These are phyloP conservation scores for Cyberlindnera amylophila DNA, from an alignment of 805 yeast species.

Conservation along the genomic window DNA sequence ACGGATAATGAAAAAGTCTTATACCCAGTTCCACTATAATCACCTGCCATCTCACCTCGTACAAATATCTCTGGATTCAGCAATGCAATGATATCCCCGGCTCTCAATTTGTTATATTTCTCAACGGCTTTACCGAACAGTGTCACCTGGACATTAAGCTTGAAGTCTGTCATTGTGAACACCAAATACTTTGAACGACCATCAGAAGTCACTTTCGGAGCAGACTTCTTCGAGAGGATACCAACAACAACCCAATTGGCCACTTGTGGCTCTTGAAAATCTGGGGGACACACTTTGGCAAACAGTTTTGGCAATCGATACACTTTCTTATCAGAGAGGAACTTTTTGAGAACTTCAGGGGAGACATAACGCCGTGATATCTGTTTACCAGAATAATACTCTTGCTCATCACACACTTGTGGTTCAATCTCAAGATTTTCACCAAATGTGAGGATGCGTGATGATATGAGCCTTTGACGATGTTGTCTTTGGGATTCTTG, in stretches of 20 bases:
- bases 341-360: slow-evolving; percentile 29
- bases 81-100: slow-evolving; percentile 72
- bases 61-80: slow-evolving; percentile 65
- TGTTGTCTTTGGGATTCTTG: slow-evolving; percentile 21
- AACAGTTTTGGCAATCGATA: slow-evolving; percentile 55
- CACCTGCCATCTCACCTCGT: slow-evolving; percentile 19
- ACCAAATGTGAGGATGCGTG: slow-evolving; percentile 40
- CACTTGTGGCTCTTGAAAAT: slow-evolving; percentile 62
- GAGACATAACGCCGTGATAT: slow-evolving; percentile 46
- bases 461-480: slow-evolving; percentile 28
- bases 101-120: slow-evolving; percentile 65
- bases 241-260: slow-evolving; percentile 83
- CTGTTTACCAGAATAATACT: slow-evolving; percentile 41
- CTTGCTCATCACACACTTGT: slow-evolving; percentile 38
- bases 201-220: slow-evolving; percentile 42
- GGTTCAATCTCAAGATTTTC: slow-evolving; percentile 27
- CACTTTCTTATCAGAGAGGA: slow-evolving; percentile 48
- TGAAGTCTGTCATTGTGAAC: slow-evolving; percentile 65
- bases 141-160: slow-evolving; percentile 52
- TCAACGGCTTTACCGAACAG: slow-evolving; percentile 66
- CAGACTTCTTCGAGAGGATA: slow-evolving; percentile 54
- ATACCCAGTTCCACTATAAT: slow-evolving; percentile 1
- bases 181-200: slow-evolving; percentile 50
- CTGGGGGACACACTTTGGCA: slow-evolving; percentile 67
- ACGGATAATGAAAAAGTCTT: slow-evolving; percentile 53